Conservation (phyloP, 768 basidiomycete species). For the Lactarius quietus region DNA sequence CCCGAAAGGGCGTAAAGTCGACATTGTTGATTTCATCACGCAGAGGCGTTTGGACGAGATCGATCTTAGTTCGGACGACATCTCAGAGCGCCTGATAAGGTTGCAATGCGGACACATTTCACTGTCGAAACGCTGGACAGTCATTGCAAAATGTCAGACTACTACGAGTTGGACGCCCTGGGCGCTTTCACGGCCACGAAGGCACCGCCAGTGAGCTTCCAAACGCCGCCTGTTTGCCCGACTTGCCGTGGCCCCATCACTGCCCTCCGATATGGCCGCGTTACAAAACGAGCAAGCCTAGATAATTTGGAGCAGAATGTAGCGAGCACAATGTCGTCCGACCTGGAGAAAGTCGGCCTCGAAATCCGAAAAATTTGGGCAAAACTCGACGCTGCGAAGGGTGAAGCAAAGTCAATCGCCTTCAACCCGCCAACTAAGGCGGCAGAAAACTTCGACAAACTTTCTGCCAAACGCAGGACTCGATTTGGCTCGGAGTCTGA, state of each 20-base stretch:
- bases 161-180: conserved; percentile 31
- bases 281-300: conserved; percentile 36
- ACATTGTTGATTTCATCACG: conserved; percentile 39
- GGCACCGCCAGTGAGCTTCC: conserved; percentile 32
- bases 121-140: conserved; percentile 42
- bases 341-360: conserved; percentile 22
- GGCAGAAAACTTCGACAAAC: conserved; percentile 1
- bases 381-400: conserved; percentile 10
- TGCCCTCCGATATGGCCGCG: conserved; percentile 36
- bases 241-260: conserved; percentile 36
- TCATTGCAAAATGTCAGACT: conserved; percentile 31
- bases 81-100: conserved; percentile 31
- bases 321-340: conserved; percentile 32
- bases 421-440: background rate
- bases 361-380: conserved; percentile 21
- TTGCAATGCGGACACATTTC: conserved; percentile 39
- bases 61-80: conserved; percentile 30
- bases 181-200: conserved; percentile 29
- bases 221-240: conserved; percentile 35
- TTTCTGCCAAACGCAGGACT: background rate
- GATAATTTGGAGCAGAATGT: conserved; percentile 39
- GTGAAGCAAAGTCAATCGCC: conserved; percentile 24
- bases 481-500: conserved; percentile 20
- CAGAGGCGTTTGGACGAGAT: conserved; percentile 31
- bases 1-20: conserved; percentile 24